These are phyloP conservation scores for Triticum monococcum DNA, from an alignment of 176 grass and related monocot species.

Conservation along the genomic window DNA sequence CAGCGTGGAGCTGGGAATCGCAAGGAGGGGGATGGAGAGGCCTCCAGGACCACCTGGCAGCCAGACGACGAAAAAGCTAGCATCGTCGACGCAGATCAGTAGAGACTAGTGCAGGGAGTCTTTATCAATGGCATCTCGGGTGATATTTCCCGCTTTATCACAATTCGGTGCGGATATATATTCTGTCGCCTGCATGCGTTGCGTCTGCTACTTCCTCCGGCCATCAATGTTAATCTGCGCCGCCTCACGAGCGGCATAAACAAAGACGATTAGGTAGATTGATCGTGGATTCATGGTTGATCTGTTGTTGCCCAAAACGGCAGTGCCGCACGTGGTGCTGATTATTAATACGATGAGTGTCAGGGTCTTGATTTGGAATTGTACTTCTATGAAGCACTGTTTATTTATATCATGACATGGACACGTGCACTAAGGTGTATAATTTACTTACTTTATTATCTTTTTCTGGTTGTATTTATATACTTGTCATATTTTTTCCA, in stretches of 20 bases:
- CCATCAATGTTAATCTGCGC: background rate
- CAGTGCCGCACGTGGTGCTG: background rate
- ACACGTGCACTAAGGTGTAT: no score
- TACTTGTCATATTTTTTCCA: no score
- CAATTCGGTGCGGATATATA: constrained; percentile 7
- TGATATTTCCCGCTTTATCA: constrained; percentile 13
- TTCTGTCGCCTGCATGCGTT: background rate
- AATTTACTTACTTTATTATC: background rate
- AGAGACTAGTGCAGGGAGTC: background rate
- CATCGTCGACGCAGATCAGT: background rate
- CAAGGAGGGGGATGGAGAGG: background rate
- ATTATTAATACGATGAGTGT: background rate
- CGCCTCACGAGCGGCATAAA: background rate
- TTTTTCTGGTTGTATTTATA: background rate
- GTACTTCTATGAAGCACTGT: no score
- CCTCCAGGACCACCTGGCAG: background rate
- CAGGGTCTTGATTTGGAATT: no score
- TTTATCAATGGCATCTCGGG: constrained; percentile 18
- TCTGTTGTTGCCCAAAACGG: background rate
- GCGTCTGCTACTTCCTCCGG: background rate
- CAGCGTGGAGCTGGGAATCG: constrained; percentile 25
- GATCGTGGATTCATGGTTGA: background rate
- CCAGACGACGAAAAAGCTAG: background rate
- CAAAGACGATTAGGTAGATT: background rate
- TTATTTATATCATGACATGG: no score